Evolutionary conservation across 768 basidiomycete genomes (phyloP), one percentile per base, ranked within the genome.

Genomic region (Termitomyces sp.): DNA sequence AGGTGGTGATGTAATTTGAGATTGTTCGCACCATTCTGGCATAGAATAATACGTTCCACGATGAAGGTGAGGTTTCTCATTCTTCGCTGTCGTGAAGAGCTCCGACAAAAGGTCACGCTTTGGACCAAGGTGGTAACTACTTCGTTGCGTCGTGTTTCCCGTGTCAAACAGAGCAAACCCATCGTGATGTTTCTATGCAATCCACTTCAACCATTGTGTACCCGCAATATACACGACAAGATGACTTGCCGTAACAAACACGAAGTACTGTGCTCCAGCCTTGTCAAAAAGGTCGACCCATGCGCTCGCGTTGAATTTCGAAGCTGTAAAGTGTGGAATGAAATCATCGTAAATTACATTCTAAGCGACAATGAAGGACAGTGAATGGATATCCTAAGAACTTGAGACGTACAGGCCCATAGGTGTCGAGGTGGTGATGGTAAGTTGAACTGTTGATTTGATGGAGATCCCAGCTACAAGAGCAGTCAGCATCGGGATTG

Each of bases 251-350:
- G 82, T 77, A 7, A 81, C 80, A 36, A 82, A 68, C 22, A 85
- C 82, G 59, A 85, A 84, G 59, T 85, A 85, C 62, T 81, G 84
- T 2, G 84, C 84, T 2, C 84, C 84, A 0, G 82, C 79, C 32
- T 72, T 71, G 43, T 77, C 79, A 51, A 86, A 79, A 8, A 85
- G 56, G 62, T 83, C 76, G 0, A 83, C 63, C 81, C 83, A 85
- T 41, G 70, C 73, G 47, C 75, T 79, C 3, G 84, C 76, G 43
- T 83, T 78, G 69, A 81, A 86, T 48, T 76, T 76, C 1, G 71
- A 70, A 1, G 79, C 81, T 0, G 77, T 81, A 62, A 84, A 84
- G 52, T 76, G 70, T 2, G 75, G 67, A 44, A 86, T 81, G 60
- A 86, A 85, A 60, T 84, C 79, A 61, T 86, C 84, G 58, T 86